Evolutionary conservation across 305 asterid species (phyloP).

Genomic region (Solanum chacoense): DNA sequence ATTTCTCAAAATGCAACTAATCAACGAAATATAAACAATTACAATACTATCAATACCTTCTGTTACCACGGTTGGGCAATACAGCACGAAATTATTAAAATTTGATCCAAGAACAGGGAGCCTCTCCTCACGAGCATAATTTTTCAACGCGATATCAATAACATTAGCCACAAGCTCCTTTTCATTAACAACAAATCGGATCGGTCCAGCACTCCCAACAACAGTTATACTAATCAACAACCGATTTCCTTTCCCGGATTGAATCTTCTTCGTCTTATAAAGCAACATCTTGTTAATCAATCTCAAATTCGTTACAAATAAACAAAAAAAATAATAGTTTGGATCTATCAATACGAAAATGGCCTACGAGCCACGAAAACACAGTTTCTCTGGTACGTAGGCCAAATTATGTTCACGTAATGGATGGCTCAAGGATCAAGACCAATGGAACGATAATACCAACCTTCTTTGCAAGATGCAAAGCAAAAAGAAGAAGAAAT

Average conservation of each 20-base stretch:
- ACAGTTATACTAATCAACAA: conserved; percentile 73
- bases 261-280: conserved; percentile 71
- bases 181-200: conserved; percentile 78
- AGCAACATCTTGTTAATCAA: conserved; percentile 37
- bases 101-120: conserved; percentile 82
- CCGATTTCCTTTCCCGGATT: conserved; percentile 43
- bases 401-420: background rate
- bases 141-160: conserved; percentile 66
- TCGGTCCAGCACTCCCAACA: conserved; percentile 86
- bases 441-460: conserved; percentile 96
- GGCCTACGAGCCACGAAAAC: background rate
- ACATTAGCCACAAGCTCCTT: conserved; percentile 71
- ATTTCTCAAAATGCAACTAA: background rate
- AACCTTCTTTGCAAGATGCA: conserved; percentile 89
- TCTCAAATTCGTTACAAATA: background rate
- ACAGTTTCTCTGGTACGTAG: background rate
- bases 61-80: conserved; percentile 57
- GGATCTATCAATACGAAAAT: background rate
- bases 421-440: conserved; percentile 52
- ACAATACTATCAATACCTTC: conserved; percentile 40
- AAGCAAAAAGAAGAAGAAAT: conserved; percentile 41
- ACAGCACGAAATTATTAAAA: conserved; percentile 53
- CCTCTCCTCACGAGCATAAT: conserved; percentile 85
- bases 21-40: background rate
- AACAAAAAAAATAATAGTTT: background rate